phyloP scores from a whole-genome alignment of 2,329 filamentous ascomycete genomes.

The Alternaria gansuensis region DNA sequence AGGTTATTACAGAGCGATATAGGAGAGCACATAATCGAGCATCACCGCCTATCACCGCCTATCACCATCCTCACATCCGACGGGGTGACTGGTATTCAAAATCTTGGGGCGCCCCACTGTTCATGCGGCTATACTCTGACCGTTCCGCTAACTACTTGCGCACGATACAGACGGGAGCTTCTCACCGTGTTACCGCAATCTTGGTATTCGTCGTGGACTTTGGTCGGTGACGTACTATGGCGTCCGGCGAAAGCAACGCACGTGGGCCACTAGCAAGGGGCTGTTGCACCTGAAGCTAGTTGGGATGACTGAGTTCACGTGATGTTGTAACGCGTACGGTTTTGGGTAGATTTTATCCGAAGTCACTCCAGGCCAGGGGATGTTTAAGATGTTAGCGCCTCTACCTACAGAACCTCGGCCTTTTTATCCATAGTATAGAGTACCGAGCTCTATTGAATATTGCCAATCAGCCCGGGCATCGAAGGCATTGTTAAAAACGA shows the following conservation, averaged over 20 bases:
- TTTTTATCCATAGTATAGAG: neutral
- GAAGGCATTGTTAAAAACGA: neutral
- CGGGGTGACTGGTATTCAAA: neutral
- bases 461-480: neutral
- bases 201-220: neutral
- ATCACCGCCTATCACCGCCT: neutral
- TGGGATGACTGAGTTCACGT: too few species aligned
- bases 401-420: too few species aligned
- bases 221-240: neutral
- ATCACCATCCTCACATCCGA: neutral
- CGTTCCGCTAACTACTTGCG: neutral
- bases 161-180: neutral
- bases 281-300: too few species aligned
- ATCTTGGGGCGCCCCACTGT: neutral
- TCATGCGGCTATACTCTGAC: neutral
- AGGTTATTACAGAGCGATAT: neutral
- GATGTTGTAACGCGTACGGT: too few species aligned
- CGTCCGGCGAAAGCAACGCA: too few species aligned
- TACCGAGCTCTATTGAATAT: neutral
- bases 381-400: too few species aligned
- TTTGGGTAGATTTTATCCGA: too few species aligned
- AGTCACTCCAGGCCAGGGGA: too few species aligned
- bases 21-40: neutral
- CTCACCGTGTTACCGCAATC: neutral
- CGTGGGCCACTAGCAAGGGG: too few species aligned